Base-by-base conservation (phyloP, 257 asterid genomes). In the Nicotiana obtusifolia region DNA sequence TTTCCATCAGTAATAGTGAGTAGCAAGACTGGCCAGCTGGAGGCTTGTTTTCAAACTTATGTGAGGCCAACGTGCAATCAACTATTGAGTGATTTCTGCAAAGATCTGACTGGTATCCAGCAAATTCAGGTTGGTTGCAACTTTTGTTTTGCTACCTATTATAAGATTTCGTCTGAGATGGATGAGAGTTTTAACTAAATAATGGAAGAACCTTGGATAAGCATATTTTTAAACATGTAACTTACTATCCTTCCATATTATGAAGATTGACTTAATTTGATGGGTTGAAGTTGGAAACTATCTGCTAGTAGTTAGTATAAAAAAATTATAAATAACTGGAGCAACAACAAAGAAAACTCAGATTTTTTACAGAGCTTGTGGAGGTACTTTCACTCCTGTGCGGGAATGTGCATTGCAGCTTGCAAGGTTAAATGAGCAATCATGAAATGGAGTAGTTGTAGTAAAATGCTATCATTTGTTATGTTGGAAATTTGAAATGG, bases 91-190 rank as follows among this genome's bases (percentile, higher is more conserved):
- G 97, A 93, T 84, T 95, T 95, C 92, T 95, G 99, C 90, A 95
- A 92, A 89, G 98, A 90, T 85, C 94, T 95, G 71, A 93, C 99
- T 62, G 99, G 99, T 84, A 95, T 95, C 86, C 95, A 95, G 87
- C 99, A 95, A 89, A 87, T 86, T 84, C 98, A 93, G 97, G 98
- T 93, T 60, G 81, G 54, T 66, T 81, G 80, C 54, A 33, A 57
- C 20, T 20, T 49, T 59, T 47, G 64, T 28, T 47, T 78, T 64
- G 37, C 56, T 37, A 16, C 19, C 56, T 20, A 64, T 64, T 47
- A 64, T 71, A 44, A 14, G 62, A 80, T 24, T 80, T 26, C 53
- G 13, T 80, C 35, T 44, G 20, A 26, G 47, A 80, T 80, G 19
- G 44, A 80, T 80, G 47, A 64, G 20, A 17, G n/a, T 64, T 47